These are phyloP conservation scores for Pezicula rhizophila DNA, from an alignment of 2,329 filamentous ascomycete genomes.

Conservation along the genomic window DNA sequence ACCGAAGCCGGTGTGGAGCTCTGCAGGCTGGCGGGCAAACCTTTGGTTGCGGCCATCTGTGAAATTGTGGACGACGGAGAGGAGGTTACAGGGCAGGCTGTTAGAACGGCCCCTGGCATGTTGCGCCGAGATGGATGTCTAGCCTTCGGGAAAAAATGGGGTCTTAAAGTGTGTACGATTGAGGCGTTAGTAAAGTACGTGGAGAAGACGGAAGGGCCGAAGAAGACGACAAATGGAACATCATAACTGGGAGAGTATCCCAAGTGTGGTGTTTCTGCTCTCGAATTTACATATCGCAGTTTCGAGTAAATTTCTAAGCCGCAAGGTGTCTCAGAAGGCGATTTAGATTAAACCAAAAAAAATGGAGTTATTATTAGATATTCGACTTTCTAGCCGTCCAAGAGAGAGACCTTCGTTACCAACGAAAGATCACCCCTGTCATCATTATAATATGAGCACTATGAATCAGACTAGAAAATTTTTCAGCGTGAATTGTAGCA, in stretches of 20 bases:
- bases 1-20: slow-evolving; percentile 93
- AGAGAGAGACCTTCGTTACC: too few relatives aligned
- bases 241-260: not conserved
- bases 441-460: too few relatives aligned
- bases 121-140: slow-evolving; percentile 85
- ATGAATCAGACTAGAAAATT: too few relatives aligned
- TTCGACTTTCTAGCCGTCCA: too few relatives aligned
- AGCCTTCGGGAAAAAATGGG: slow-evolving; percentile 80
- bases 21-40: slow-evolving; percentile 76
- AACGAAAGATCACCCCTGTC: too few relatives aligned
- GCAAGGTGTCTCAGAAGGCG: too few relatives aligned
- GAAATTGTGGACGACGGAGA: slow-evolving; percentile 87
- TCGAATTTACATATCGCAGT: too few relatives aligned
- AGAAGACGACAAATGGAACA: slow-evolving; percentile 15
- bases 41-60: slow-evolving; percentile 74
- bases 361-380: too few relatives aligned
- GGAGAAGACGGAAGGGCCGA: slow-evolving; percentile 23
- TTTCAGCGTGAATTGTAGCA: too few relatives aligned
- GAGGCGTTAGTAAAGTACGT: slow-evolving; percentile 73
- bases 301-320: too few relatives aligned
- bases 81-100: slow-evolving; percentile 60
- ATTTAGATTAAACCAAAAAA: too few relatives aligned
- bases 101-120: slow-evolving; percentile 72
- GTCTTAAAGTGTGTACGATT: slow-evolving; percentile 91
- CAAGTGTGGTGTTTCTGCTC: too few relatives aligned